These are phyloP conservation scores for Akanthomyces lecanii DNA, from an alignment of 2,329 filamentous ascomycete species.

Conservation along the genomic window DNA sequence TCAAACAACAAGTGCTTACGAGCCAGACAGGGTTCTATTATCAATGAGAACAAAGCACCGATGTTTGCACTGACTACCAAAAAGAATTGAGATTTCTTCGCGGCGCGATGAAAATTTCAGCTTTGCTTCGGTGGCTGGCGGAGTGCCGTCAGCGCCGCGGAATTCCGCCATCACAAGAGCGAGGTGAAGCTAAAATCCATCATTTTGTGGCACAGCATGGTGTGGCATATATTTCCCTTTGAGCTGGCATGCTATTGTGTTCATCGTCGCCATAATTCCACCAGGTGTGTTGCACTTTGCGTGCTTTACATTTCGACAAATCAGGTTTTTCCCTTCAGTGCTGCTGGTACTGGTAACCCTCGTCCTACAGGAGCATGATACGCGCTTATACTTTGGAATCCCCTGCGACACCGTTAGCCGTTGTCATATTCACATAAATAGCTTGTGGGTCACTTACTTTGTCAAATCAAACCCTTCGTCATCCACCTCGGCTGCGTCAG, in stretches of 20 bases:
- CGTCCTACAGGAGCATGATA: conserved; percentile 55
- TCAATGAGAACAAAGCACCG: not conserved
- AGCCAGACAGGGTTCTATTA: not conserved
- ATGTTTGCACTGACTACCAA: not conserved
- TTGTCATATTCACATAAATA: not conserved
- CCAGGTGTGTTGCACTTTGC: not conserved
- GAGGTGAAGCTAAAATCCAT: not conserved
- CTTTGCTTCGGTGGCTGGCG: not conserved
- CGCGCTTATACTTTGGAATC: conserved; percentile 61
- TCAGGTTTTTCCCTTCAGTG: conserved; percentile 34
- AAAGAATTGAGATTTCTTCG: not conserved
- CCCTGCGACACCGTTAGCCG: conserved; percentile 41
- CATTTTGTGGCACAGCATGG: not conserved
- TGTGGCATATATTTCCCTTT: not conserved
- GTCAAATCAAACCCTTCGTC: conserved; percentile 56
- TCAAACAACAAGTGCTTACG: not conserved
- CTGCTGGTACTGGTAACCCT: conserved; percentile 41
- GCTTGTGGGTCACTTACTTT: conserved; percentile 41
- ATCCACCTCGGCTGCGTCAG: conserved; percentile 26
- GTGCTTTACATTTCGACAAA: not conserved
- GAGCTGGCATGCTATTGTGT: not conserved
- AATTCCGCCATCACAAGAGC: not conserved
- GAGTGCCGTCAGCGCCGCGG: not conserved
- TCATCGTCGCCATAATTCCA: not conserved
- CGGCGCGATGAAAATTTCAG: not conserved